Conservation (phyloP, 2,329 filamentous ascomycete species). For the Fusarium citri region DNA sequence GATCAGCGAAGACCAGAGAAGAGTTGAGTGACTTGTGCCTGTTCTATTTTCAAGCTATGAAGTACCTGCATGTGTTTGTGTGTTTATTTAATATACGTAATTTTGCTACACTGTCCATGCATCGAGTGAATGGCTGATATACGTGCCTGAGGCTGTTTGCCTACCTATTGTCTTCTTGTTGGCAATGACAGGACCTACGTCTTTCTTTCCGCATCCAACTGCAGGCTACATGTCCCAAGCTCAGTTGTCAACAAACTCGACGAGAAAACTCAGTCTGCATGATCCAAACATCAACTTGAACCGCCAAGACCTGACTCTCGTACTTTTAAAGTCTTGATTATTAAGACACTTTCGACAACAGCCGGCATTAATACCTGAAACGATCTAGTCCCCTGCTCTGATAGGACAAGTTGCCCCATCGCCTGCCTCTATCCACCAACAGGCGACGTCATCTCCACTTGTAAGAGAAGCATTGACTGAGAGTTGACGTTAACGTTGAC, state of each 20-base stretch:
- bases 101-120: background rate
- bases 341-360: constrained; percentile 17
- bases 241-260: background rate
- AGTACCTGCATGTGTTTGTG: constrained; percentile 4
- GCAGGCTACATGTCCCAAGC: background rate
- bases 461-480: constrained; percentile 27
- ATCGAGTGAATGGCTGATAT: background rate
- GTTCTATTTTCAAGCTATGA: constrained; percentile 13
- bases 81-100: constrained; percentile 25
- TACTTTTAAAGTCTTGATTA: constrained; percentile 19
- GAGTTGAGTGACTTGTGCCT: constrained; percentile 24
- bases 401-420: constrained; percentile 22
- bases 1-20: constrained; percentile 9
- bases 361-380: constrained; percentile 24
- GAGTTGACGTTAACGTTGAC: constrained; percentile 13
- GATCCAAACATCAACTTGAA: background rate
- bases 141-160: background rate
- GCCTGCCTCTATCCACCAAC: constrained; percentile 24
- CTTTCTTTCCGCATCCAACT: background rate
- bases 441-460: constrained; percentile 37
- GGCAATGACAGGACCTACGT: background rate
- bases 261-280: background rate
- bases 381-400: constrained; percentile 22
- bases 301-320: background rate
- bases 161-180: background rate